phyloP scores from a whole-genome alignment of 2,329 filamentous ascomycete species.

The Fusarium abutilonis region DNA sequence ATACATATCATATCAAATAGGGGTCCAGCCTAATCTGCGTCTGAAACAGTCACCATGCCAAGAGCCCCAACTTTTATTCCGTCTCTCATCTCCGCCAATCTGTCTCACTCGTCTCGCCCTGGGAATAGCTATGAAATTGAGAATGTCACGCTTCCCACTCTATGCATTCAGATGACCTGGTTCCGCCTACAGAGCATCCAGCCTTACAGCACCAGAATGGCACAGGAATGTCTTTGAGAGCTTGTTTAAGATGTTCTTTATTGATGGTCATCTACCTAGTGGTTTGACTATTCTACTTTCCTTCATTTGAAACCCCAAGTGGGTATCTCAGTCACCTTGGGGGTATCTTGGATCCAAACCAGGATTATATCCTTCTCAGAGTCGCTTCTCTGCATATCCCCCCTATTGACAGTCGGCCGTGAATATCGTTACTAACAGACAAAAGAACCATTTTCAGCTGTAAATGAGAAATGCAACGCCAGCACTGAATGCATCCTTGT shows the following conservation, averaged over 20 bases:
- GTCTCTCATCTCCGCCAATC: constrained; percentile 8
- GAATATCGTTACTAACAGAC: constrained; percentile 21
- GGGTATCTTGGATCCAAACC: constrained; percentile 10
- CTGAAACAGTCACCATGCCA: constrained; percentile 28
- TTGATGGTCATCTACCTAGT: constrained; percentile 10
- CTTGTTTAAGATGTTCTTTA: constrained; percentile 7
- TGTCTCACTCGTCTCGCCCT: background rate
- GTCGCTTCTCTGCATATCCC: background rate
- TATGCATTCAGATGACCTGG: background rate
- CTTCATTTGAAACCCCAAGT: background rate
- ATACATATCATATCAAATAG: constrained; percentile 1
- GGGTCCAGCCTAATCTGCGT: constrained; percentile 25
- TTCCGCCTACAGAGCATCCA: background rate
- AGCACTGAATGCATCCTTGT: constrained; percentile 22
- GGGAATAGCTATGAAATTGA: constrained; percentile 16
- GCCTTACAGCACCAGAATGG: background rate
- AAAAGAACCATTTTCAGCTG: constrained; percentile 9
- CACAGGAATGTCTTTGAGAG: background rate
- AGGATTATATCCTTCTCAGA: background rate
- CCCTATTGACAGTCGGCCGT: constrained; percentile 4
- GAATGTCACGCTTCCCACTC: background rate
- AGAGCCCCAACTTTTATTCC: constrained; percentile 9
- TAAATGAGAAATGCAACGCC: constrained; percentile 19
- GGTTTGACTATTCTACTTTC: background rate
- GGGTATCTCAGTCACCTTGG: constrained; percentile 5